Conservation (phyloP, 352 stramenopile genomes). For the Pseudoperonospora humuli region DNA sequence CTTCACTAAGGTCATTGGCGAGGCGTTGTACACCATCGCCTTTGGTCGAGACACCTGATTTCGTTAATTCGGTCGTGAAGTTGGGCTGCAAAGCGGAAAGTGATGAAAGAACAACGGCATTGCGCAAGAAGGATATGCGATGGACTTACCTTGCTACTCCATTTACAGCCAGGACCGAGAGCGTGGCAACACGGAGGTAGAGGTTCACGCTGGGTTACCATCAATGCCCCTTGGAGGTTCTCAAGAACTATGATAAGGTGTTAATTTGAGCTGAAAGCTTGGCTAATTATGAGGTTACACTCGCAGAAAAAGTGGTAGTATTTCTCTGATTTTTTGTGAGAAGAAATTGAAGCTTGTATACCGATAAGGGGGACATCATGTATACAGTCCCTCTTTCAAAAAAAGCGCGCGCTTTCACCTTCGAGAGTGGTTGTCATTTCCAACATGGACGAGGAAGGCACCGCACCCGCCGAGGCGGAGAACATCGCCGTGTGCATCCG, state of each 20-base stretch:
- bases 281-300: too few species aligned
- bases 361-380: too few species aligned
- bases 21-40: slow-evolving; percentile 31
- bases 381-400: too few species aligned
- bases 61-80: slow-evolving; percentile 38
- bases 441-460: not conserved
- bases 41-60: slow-evolving; percentile 26
- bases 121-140: not conserved
- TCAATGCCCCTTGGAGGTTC: too few species aligned
- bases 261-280: too few species aligned
- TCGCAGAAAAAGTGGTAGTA: too few species aligned
- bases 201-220: slow-evolving; percentile 27
- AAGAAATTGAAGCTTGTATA: too few species aligned
- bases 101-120: not conserved
- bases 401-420: too few species aligned
- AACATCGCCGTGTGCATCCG: slow-evolving; percentile 81
- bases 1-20: slow-evolving; percentile 28
- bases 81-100: slow-evolving; percentile 17
- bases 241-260: too few species aligned
- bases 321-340: too few species aligned
- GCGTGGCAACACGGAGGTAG: slow-evolving; percentile 53
- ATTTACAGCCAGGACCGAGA: slow-evolving; percentile 29
- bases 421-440: too few species aligned
- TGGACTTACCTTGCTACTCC: slow-evolving; percentile 24
- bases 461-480: slow-evolving; percentile 29